These are phyloP conservation scores for Ganoderma sinense DNA, from an alignment of 1,284 basidiomycete genomes.

Conservation along the genomic window DNA sequence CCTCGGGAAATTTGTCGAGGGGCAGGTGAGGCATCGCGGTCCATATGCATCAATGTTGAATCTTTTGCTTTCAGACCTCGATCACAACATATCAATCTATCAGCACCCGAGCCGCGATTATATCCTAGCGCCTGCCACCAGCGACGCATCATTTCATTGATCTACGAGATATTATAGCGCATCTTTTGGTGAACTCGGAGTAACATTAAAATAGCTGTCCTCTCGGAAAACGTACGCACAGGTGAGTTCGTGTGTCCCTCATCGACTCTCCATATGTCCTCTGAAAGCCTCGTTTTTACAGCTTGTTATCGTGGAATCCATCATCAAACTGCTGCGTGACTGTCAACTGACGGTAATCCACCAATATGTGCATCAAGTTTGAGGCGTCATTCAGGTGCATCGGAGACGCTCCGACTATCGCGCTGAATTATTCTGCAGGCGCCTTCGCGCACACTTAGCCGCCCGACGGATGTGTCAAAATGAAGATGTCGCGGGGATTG, in stretches of 20 bases:
- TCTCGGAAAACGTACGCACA: too few relatives aligned
- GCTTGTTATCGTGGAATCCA: too few relatives aligned
- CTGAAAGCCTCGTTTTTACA: background rate
- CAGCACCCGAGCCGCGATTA: background rate
- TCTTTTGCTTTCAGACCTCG: background rate
- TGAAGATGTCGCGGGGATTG: background rate
- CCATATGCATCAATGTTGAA: too few relatives aligned
- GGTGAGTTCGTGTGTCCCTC: too few relatives aligned
- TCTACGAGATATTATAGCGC: background rate
- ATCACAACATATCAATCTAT: background rate
- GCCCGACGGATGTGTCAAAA: conserved; percentile 1
- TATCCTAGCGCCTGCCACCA: background rate
- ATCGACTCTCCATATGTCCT: background rate
- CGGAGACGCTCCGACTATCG: background rate
- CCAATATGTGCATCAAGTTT: background rate
- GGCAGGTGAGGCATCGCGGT: too few relatives aligned
- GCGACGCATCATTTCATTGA: background rate
- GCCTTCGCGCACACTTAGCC: background rate
- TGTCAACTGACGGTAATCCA: background rate
- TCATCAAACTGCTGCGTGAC: background rate
- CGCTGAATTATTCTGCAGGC: background rate
- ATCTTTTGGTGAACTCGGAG: too few relatives aligned
- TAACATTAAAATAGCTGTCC: too few relatives aligned
- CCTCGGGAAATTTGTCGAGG: too few relatives aligned
- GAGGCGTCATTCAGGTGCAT: background rate